Evolutionary conservation across 768 basidiomycete genomes (phyloP).

Genomic region (Phlebiopsis flavidoalba): DNA sequence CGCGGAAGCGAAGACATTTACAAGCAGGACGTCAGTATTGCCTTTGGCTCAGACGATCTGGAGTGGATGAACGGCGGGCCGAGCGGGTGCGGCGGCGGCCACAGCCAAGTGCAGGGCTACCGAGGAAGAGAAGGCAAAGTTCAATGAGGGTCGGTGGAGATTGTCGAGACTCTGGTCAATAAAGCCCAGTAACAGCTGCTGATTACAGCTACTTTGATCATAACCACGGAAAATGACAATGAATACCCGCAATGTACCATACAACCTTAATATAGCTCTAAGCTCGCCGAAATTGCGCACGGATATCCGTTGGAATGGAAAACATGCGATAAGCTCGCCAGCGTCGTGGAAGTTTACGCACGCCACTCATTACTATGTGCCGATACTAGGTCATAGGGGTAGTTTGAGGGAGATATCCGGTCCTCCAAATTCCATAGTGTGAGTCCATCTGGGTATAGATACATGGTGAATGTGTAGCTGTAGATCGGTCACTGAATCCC

Average conservation of each 20-base stretch:
- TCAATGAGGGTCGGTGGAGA: conserved; percentile 65
- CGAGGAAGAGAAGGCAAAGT: conserved; percentile 59
- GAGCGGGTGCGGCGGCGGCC: conserved; percentile 52
- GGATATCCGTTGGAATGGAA: too few species aligned
- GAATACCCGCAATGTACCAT: neutral
- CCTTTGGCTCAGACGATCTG: conserved; percentile 51
- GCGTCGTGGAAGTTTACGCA: too few species aligned
- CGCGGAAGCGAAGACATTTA: conserved; percentile 70
- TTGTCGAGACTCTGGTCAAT: conserved; percentile 46
- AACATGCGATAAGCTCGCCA: too few species aligned
- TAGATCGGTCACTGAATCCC: too few species aligned
- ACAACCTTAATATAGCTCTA: neutral
- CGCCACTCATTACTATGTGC: too few species aligned
- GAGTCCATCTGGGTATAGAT: too few species aligned
- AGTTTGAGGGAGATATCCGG: too few species aligned
- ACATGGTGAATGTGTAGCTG: too few species aligned
- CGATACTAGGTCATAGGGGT: too few species aligned
- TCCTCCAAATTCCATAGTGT: too few species aligned
- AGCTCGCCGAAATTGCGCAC: too few species aligned
- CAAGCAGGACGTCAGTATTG: conserved; percentile 60
- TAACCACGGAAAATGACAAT: neutral
- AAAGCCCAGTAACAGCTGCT: conserved; percentile 10
- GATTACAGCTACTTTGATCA: neutral
- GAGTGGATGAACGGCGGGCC: conserved; percentile 61
- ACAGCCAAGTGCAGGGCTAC: conserved; percentile 44